Base-by-base conservation (phyloP, 106 monocot species). In the Allium fistulosum region DNA sequence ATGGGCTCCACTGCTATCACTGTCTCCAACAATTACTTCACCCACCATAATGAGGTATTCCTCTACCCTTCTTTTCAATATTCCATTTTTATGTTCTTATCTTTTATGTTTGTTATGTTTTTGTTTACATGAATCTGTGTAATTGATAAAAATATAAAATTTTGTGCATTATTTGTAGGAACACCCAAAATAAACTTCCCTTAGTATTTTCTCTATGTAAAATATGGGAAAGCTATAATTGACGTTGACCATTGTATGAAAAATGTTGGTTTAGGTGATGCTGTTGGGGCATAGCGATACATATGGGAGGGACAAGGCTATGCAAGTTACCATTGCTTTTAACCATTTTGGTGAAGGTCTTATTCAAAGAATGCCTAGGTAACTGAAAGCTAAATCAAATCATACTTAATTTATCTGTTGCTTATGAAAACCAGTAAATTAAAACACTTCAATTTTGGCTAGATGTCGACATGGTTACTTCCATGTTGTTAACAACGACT, bases 401-500 rank as follows among this genome's bases (percentile, higher is more conserved):
- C 11, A 3, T 12, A 2, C 15, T 55, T 55, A 3, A 55, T 15
- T 55, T 55, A 55, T 12, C 37, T 2, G 5, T 37, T 37, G 7
- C 15, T 55, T 12, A 55, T 8, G 7, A 15, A 55, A 8, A 55
- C 53, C 2, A 55, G 53, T 37, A 37, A 37, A 37, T 5, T 58
- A 4, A 7, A 9, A 58, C 57, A 5, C 7, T 27, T 61, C 11
- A 13, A 63, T 59, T 37, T 37, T 37, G 37, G 37, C 0, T 73
- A 82, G 82, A 69, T 82, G 82, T 69, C 73, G 82, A 6, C 82
- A 82, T 67, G 82, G 82, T 2, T 82, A 82, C 27, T 82, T 82
- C 74, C 82, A 82, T 74, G 82, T 82, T 9, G 82, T 82, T n/a
- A 82, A 82, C 70, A 82, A 82, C 59, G 82, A 82, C 69, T 82